Conservation (phyloP, 2,329 filamentous ascomycete genomes). For the Penicillium palitans region DNA sequence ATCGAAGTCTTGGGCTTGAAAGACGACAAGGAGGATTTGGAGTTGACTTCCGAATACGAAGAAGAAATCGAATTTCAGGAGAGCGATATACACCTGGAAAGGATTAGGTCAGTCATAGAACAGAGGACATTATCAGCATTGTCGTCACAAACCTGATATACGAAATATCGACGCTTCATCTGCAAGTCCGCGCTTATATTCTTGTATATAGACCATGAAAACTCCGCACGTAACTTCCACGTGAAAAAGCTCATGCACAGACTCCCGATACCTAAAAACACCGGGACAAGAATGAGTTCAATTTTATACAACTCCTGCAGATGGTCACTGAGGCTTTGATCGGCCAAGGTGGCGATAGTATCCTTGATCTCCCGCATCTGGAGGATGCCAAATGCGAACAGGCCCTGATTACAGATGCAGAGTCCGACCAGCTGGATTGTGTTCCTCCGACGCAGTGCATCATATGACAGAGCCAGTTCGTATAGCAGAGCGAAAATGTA, state of each 20-base stretch:
- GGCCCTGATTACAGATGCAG: constrained; percentile 22
- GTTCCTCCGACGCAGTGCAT: constrained; percentile 22
- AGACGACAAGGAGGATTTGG: constrained; percentile 20
- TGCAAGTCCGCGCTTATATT: constrained; percentile 24
- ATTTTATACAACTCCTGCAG: constrained; percentile 12
- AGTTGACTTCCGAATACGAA: constrained; percentile 25
- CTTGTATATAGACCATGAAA: constrained; percentile 26
- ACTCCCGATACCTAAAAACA: constrained; percentile 17
- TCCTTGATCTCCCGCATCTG: constrained; percentile 19
- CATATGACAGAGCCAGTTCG: constrained; percentile 22
- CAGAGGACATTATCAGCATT: no score
- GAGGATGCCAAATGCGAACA: constrained; percentile 19
- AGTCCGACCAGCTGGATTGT: constrained; percentile 23
- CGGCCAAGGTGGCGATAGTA: constrained; percentile 7
- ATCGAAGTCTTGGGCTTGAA: constrained; percentile 9
- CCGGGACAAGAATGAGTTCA: constrained; percentile 20
- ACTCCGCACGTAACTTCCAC: constrained; percentile 22
- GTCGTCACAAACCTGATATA: constrained; percentile 17
- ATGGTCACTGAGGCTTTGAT: not conserved
- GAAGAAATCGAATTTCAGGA: constrained; percentile 25
- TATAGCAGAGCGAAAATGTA: constrained; percentile 25
- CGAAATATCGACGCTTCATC: constrained; percentile 23
- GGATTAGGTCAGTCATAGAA: not conserved
- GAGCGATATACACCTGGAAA: constrained; percentile 22
- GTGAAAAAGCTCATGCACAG: constrained; percentile 19